Evolutionary conservation across 176 grass and related monocot genomes (phyloP).

Genomic region (Lolium multiflorum): DNA sequence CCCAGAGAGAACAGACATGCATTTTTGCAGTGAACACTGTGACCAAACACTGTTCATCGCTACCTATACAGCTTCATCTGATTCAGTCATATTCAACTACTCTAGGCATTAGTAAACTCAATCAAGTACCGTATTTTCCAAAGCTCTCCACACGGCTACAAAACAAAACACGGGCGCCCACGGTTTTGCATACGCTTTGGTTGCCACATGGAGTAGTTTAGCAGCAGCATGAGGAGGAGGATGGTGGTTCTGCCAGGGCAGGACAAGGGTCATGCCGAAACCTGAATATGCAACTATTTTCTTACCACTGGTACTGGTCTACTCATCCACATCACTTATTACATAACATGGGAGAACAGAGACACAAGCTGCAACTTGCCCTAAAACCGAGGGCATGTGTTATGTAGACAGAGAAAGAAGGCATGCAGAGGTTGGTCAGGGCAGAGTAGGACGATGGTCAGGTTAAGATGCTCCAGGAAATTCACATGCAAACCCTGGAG

Average conservation of each 20-base stretch:
- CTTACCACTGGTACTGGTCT: no score
- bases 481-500: conserved; percentile 53
- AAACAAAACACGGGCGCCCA: background rate
- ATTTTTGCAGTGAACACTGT: background rate
- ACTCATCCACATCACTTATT: conserved; percentile 1
- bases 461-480: conserved; percentile 36
- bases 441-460: background rate
- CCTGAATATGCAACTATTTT: no score
- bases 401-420: background rate
- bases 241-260: no score
- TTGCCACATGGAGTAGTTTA: background rate
- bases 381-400: conserved; percentile 13
- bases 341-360: conserved; percentile 8
- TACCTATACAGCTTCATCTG: background rate
- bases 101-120: background rate
- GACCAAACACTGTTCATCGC: background rate
- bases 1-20: no score
- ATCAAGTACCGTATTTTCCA: background rate
- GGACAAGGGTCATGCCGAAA: no score
- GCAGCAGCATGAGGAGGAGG: background rate
- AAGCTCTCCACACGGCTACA: background rate
- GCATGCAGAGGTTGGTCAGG: conserved; percentile 1
- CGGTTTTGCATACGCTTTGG: background rate
- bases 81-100: background rate
- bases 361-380: conserved; percentile 14